Evolutionary conservation across 768 basidiomycete genomes (phyloP).

Genomic region (Tephrocybe sp.): DNA sequence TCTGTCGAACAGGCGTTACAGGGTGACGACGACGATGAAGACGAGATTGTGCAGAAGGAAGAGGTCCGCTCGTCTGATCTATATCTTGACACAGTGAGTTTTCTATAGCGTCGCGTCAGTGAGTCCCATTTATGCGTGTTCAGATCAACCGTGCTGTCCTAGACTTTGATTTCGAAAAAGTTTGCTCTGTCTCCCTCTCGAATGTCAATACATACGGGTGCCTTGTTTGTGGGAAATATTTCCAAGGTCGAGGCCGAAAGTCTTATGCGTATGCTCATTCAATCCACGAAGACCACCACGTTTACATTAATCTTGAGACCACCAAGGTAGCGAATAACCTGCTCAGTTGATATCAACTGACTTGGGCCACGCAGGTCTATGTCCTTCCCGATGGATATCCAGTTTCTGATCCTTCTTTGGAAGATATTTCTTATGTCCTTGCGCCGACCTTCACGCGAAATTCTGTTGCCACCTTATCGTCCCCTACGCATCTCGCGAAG

Average conservation of each 20-base stretch:
- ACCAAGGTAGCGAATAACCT: conserved; percentile 62
- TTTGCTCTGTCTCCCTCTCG: conserved; percentile 93
- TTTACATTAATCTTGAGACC: conserved; percentile 94
- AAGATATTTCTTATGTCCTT: conserved; percentile 91
- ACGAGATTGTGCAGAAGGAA: conserved; percentile 25
- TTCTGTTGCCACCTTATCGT: conserved; percentile 53
- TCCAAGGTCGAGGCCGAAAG: conserved; percentile 91
- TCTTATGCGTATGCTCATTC: conserved; percentile 97
- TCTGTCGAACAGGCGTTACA: conserved; percentile 4
- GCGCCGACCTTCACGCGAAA: conserved; percentile 78
- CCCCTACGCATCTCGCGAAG: conserved; percentile 57
- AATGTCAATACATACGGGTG: conserved; percentile 99
- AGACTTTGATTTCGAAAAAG: conserved; percentile 99
- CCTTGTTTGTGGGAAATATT: conserved; percentile 97
- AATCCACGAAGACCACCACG: conserved; percentile 97
- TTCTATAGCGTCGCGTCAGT: conserved; percentile 8
- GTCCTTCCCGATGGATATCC: conserved; percentile 96
- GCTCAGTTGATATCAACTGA: conserved; percentile 8
- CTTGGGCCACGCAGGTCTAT: conserved; percentile 65
- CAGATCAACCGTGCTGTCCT: conserved; percentile 89
- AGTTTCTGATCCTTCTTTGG: conserved; percentile 94
- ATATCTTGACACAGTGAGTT: conserved; percentile 88
- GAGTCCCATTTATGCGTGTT: conserved; percentile 5
- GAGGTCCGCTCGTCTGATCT: conserved; percentile 70
- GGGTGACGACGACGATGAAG: conserved; percentile 30